Percentiles rank a stretch among this genome's conserved stretches.
These are phyloP conservation scores for Phyllosticta paracitricarpa DNA, from an alignment of 2,329 filamentous ascomycete species.

Conservation along the genomic window DNA sequence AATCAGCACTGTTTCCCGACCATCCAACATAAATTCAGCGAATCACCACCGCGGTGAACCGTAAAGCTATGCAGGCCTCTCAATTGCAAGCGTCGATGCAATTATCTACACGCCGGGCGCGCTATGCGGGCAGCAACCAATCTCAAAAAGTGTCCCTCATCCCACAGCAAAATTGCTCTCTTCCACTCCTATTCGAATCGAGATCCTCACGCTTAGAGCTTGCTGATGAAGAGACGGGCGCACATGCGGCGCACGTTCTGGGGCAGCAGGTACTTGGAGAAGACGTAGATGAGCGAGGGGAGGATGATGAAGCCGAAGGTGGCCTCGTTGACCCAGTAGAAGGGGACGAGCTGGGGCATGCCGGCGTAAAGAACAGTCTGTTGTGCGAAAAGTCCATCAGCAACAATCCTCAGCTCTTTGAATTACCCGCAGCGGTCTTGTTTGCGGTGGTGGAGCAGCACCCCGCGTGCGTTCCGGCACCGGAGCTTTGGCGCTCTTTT, in stretches of 20 bases:
- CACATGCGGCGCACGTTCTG: slow-evolving; percentile 31
- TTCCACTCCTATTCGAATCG: neutral
- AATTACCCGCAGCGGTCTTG: no score
- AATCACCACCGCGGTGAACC: no score
- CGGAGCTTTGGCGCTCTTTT: slow-evolving; percentile 16
- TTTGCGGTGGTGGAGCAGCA: no score
- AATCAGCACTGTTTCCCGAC: no score
- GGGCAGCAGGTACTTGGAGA: slow-evolving; percentile 35
- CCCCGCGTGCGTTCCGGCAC: neutral
- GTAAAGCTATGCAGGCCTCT: neutral
- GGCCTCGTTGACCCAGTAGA: slow-evolving; percentile 38
- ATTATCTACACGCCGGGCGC: neutral
- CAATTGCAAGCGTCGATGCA: neutral
- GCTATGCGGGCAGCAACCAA: neutral
- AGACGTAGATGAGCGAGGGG: slow-evolving; percentile 33
- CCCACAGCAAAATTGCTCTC: neutral
- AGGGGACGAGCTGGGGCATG: slow-evolving; percentile 36
- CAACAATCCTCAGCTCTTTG: no score
- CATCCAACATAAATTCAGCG: no score
- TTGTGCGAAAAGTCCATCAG: neutral
- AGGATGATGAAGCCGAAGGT: slow-evolving; percentile 32
- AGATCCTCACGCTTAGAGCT: slow-evolving; percentile 23
- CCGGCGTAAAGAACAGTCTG: slow-evolving; percentile 32
- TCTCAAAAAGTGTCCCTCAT: neutral
- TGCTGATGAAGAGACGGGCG: slow-evolving; percentile 35